Evolutionary conservation across 176 grass and related monocot species (phyloP).

Genomic region (Rhynchospora pubera): DNA sequence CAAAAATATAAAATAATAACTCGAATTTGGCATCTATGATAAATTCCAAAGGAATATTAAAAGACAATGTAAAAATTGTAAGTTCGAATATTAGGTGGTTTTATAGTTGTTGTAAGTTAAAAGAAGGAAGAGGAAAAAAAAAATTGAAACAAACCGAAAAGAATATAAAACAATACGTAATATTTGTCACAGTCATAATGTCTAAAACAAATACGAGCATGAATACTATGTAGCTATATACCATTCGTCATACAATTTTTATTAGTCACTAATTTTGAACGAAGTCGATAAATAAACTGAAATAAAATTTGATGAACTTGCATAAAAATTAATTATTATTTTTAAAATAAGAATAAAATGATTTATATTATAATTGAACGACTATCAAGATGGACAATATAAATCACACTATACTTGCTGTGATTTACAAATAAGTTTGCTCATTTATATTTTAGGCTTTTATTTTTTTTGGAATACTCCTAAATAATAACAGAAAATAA

Average conservation of each 20-base stretch:
- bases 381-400: not conserved
- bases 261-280: too few relatives aligned
- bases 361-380: not conserved
- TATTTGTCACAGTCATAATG: too few relatives aligned
- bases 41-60: not conserved
- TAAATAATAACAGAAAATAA: not conserved
- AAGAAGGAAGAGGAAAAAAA: not conserved
- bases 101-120: not conserved
- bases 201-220: too few relatives aligned
- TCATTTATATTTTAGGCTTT: not conserved
- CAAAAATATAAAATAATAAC: too few relatives aligned
- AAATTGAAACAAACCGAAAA: not conserved
- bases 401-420: not conserved
- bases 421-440: not conserved
- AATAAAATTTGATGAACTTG: too few relatives aligned
- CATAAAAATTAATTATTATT: too few relatives aligned
- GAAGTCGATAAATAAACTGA: too few relatives aligned
- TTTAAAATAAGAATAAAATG: not conserved
- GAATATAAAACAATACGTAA: not conserved
- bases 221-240: too few relatives aligned
- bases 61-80: not conserved
- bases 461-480: not conserved
- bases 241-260: too few relatives aligned
- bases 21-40: too few relatives aligned
- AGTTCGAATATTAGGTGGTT: not conserved